Conservation (phyloP, 768 basidiomycete species). For the Amylocystis lapponica region DNA sequence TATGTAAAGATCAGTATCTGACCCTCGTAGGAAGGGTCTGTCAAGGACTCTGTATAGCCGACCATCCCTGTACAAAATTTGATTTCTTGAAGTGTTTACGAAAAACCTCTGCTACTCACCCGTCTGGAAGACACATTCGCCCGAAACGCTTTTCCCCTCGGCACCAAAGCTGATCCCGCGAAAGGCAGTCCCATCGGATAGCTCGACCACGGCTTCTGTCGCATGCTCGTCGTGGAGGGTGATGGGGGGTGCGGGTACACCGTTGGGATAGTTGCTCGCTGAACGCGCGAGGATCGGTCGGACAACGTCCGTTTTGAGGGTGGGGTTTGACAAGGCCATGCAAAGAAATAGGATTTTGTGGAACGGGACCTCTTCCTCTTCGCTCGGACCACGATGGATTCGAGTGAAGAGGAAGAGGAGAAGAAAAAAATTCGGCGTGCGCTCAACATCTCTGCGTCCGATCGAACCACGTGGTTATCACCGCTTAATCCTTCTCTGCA, state of each 20-base stretch:
- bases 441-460: no score
- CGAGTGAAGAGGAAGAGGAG: conserved; percentile 28
- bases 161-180: conserved; percentile 93
- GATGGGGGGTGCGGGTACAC: conserved; percentile 30
- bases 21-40: conserved; percentile 97
- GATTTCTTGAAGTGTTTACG: no score
- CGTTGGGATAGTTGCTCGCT: conserved; percentile 33
- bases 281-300: conserved; percentile 43
- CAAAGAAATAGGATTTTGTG: conserved; percentile 4
- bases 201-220: conserved; percentile 73
- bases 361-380: conserved; percentile 23
- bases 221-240: conserved; percentile 20
- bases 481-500: no score
- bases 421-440: conserved; percentile 23
- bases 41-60: conserved; percentile 96
- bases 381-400: conserved; percentile 19
- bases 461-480: no score
- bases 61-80: conserved; percentile 90
- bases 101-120: conserved; percentile 57
- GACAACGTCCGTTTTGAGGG: conserved; percentile 14
- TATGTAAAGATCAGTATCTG: conserved; percentile 98
- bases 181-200: conserved; percentile 84
- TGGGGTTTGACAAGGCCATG: conserved; percentile 16
- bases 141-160: conserved; percentile 82
- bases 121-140: conserved; percentile 99